Evolutionary conservation across 1,284 basidiomycete species (phyloP), one percentile per base, ranked within the genome.

Genomic region (Fomitopsis pinicola): DNA sequence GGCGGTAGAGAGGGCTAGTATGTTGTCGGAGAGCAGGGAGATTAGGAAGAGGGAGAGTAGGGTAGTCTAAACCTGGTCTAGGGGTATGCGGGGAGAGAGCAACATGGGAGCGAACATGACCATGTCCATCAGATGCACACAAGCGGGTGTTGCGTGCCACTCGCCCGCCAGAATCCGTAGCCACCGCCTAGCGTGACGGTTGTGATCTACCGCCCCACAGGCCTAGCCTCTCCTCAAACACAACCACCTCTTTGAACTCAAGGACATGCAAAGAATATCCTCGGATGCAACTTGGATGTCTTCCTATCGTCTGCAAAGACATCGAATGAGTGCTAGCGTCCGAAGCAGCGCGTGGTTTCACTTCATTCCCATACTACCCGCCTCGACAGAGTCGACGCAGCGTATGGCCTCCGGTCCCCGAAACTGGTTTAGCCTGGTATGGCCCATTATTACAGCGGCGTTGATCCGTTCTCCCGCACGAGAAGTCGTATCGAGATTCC

Each of bases 1-100:
- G 44, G 62, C 45, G 52, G 60, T 45, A 38, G 60, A 66, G 60
- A 58, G 61, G 30, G 62, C 46, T 58, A 62, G 62, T 44, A 58
- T 60, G 62, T 64, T 66, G 67, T 62, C 19, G 56, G 44, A 26
- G 35, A 57, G 53, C 60, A 56, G 53, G 62, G 54, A 53, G 45
- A 45, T 61, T 46, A 36, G 38, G 53, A 26, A 22, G 40, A 58
- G 26, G 57, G 38, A 46, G 17, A 42, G 38, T 59, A 45, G 42
- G 52, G 33, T 54, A 54, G 52, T 54, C 52, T 54, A 54, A 22
- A 26, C 52, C 22, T 22, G 22, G 22, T 22, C 22, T 22, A 22
- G 22, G 55, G 58, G 55, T 55, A 55, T 59, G 59, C 44, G 55
- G 56, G 59, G 63, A 60, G 56, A 60, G 58, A 62, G 57, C 22